Percentiles rank a stretch among this genome's conserved stretches.
phyloP scores from a whole-genome alignment of 768 basidiomycete species.

The Udeniomyces megalosporus region DNA sequence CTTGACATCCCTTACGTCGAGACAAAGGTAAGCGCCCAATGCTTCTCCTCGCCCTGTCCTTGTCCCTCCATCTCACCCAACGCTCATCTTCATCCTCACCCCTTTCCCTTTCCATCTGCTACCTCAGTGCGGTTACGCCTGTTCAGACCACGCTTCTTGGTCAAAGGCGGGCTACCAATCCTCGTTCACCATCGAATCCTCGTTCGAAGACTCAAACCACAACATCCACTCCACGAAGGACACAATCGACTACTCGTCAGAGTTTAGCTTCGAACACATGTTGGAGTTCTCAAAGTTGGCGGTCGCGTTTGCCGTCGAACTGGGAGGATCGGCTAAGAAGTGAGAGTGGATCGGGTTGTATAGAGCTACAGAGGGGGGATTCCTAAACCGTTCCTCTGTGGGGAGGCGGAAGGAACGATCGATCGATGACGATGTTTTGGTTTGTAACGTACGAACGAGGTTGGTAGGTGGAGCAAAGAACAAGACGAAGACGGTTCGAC shows the following conservation, averaged over 20 bases:
- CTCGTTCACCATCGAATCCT: constrained; percentile 25
- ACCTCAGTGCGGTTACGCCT: constrained; percentile 54
- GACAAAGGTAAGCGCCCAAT: background rate
- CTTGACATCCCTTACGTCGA: background rate
- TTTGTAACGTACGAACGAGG: too few relatives aligned
- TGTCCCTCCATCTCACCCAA: background rate
- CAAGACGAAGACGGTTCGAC: too few relatives aligned
- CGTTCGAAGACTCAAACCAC: constrained; percentile 40
- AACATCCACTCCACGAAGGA: constrained; percentile 69
- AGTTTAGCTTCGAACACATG: constrained; percentile 56
- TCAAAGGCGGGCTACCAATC: constrained; percentile 18
- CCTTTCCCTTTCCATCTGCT: constrained; percentile 51
- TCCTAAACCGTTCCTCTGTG: too few relatives aligned
- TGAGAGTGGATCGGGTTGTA: too few relatives aligned
- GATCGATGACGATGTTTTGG: too few relatives aligned
- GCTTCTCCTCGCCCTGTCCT: too few relatives aligned
- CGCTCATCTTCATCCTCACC: background rate
- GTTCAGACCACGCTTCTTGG: constrained; percentile 18
- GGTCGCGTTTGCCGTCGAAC: constrained; percentile 60
- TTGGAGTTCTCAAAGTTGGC: constrained; percentile 66
- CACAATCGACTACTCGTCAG: constrained; percentile 32
- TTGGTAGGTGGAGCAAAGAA: too few relatives aligned
- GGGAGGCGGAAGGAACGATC: too few relatives aligned
- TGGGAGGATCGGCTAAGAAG: constrained; percentile 23
- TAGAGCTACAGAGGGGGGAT: too few relatives aligned